These are phyloP conservation scores for Forsythia suspensa DNA, from an alignment of 257 asterid species.

Conservation along the genomic window DNA sequence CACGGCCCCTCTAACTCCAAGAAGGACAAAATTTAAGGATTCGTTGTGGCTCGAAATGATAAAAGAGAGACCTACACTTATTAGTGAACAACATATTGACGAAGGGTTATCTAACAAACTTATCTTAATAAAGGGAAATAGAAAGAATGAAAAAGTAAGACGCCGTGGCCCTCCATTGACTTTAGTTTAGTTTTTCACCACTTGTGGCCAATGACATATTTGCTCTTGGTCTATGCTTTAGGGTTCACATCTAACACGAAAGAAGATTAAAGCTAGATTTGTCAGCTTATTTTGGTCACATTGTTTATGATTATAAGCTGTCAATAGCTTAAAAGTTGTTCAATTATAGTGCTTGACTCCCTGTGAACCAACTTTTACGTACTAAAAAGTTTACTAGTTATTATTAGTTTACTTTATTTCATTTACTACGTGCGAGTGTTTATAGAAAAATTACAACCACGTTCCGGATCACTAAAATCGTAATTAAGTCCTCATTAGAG, in stretches of 20 bases:
- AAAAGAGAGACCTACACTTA: too few species aligned
- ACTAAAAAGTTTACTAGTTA: not conserved
- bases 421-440: not conserved
- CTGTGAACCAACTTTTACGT: not conserved
- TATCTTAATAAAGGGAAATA: not conserved
- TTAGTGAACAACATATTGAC: too few species aligned
- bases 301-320: not conserved
- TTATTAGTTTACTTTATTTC: not conserved
- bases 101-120: too few species aligned
- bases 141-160: not conserved
- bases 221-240: not conserved
- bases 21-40: too few species aligned
- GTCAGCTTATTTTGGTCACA: not conserved
- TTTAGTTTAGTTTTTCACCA: not conserved
- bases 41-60: not conserved
- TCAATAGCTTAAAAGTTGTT: not conserved
- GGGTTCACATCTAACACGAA: not conserved
- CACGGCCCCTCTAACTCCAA: too few species aligned
- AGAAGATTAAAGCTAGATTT: not conserved
- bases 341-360: not conserved
- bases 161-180: too few species aligned
- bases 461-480: too few species aligned
- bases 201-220: not conserved
- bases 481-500: not conserved
- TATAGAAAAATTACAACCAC: not conserved